Evolutionary conservation across 768 basidiomycete species (phyloP), one percentile per base, ranked within the genome.

Genomic region (Collybia mongolica): DNA sequence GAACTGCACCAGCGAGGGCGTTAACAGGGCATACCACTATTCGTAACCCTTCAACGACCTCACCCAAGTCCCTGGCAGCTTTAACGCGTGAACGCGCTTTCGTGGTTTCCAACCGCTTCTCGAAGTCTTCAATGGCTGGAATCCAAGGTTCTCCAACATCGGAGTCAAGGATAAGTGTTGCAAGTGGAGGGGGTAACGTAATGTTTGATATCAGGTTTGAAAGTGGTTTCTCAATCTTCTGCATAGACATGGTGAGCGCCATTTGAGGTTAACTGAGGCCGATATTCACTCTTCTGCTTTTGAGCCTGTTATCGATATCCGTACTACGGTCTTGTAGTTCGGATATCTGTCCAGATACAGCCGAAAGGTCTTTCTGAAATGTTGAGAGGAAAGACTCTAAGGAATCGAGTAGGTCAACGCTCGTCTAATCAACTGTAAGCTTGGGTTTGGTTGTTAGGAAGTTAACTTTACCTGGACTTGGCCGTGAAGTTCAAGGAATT

Each of bases 301-400:
- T 88, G 50, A 98, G 76, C 51, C 87, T 81, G 52, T 80, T 82
- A 55, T 98, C 97, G 15, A 98, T 97, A 37, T 89, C 89, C 56
- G 90, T 88, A 64, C 93, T 95, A 28, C 92, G 79, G 55, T 83
- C 81, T 62, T 98, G 97, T 19, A 99, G 76, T 54, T 98, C 93
- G 1, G 92, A 89, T 65, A 99, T 96, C 65, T 99, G 95, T 2
- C 93, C 91, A 2, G 97, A 98, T 8, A 98, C 97, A 1, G 88
- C 86, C 5, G 93, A 90, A 18, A 99, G 76, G 66, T 99, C 96
- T 58, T 79, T 88, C 68, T 98, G 96, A 62, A 99, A 99, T 0
- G 91, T 97, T 2, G 93, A 93, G 9, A 99, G 78, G 67, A 98
- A 98, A 1, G 84, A 77, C 57, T 97, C 88, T 2, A 99, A 77